Conservation (phyloP, 805 yeast species). For the Metschnikowia koreensis region DNA sequence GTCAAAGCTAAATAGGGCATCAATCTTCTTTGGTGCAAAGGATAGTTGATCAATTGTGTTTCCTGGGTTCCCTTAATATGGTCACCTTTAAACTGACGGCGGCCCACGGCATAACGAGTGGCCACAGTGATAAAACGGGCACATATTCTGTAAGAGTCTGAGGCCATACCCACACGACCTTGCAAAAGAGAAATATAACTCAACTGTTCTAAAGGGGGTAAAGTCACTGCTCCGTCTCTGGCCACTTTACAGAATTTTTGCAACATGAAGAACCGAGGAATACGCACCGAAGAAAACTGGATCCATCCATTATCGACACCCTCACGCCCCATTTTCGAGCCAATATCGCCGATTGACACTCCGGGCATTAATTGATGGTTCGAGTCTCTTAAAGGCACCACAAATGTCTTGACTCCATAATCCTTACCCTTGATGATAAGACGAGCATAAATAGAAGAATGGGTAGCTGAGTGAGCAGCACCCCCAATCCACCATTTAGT, state of each 20-base stretch:
- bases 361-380: constrained; percentile 44
- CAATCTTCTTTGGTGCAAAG: constrained; percentile 46
- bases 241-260: constrained; percentile 44
- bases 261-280: constrained; percentile 47
- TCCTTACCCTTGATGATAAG: constrained; percentile 44
- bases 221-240: constrained; percentile 38
- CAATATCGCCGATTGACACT: constrained; percentile 45
- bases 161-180: constrained; percentile 46
- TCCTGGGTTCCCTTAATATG: constrained; percentile 20
- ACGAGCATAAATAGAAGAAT: constrained; percentile 40
- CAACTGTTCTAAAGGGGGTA: constrained; percentile 47
- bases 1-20: constrained; percentile 44
- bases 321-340: constrained; percentile 49
- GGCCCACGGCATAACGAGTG: constrained; percentile 44
- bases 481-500: constrained; percentile 54
- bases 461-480: constrained; percentile 49
- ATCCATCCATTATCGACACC: constrained; percentile 51
- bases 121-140: constrained; percentile 45
- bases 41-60: constrained; percentile 43
- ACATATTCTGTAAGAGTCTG: constrained; percentile 42
- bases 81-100: constrained; percentile 43
- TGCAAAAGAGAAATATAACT: constrained; percentile 43
- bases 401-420: constrained; percentile 46
- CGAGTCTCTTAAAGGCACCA: constrained; percentile 46
- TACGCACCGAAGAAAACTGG: constrained; percentile 43